Evolutionary conservation across 2,329 filamentous ascomycete species (phyloP).

Genomic region (Epichloe festucae): DNA sequence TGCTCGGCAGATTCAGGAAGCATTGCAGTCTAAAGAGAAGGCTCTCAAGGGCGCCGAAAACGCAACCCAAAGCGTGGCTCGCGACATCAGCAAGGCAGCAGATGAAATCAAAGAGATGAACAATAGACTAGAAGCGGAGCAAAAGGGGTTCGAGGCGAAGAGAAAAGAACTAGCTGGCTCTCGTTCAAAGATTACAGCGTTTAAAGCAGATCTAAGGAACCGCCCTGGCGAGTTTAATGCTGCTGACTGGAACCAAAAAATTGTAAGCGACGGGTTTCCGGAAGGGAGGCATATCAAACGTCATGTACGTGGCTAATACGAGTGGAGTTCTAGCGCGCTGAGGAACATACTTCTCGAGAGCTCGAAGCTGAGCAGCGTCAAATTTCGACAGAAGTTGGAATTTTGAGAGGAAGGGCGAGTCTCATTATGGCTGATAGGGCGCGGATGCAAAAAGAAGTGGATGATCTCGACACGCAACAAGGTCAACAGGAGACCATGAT

Average conservation of each 20-base stretch:
- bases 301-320: constrained; percentile 12
- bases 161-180: constrained; percentile 36
- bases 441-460: constrained; percentile 34
- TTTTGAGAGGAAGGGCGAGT: constrained; percentile 29
- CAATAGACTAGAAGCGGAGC: constrained; percentile 35
- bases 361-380: constrained; percentile 30
- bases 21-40: constrained; percentile 40
- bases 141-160: constrained; percentile 33
- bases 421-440: constrained; percentile 26
- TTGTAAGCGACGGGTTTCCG: constrained; percentile 37
- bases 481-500: constrained; percentile 63
- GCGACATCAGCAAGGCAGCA: constrained; percentile 20
- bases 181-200: constrained; percentile 43
- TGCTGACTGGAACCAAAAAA: constrained; percentile 56
- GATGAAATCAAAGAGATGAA: constrained; percentile 31
- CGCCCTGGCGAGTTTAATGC: constrained; percentile 55
- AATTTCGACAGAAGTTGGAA: constrained; percentile 24
- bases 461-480: constrained; percentile 55
- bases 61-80: constrained; percentile 31
- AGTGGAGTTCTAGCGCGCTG: constrained; percentile 35
- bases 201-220: constrained; percentile 51
- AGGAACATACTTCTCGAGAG: constrained; percentile 44
- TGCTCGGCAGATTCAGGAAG: constrained; percentile 38
- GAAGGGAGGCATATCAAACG: neutral
- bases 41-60: constrained; percentile 41